Percentiles rank a stretch among this genome's conserved stretches.
phyloP scores from a whole-genome alignment of 495 filamentous ascomycete genomes.

The Venustampulla echinocandica region DNA sequence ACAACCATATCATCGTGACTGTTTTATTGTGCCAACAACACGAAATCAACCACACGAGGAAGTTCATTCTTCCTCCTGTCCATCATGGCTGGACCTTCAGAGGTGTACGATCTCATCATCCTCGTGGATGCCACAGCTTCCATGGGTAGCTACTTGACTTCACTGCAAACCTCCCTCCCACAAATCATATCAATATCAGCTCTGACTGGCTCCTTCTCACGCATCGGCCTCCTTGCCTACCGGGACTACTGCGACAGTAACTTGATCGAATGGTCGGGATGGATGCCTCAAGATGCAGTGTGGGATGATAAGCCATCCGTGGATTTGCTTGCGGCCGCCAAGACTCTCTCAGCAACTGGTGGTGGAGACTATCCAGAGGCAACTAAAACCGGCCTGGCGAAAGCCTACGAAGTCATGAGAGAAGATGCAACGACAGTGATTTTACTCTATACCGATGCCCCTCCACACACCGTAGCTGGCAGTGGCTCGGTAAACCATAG shows the following conservation, averaged over 20 bases:
- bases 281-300: slow-evolving; percentile 14
- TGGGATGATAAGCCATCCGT: not conserved
- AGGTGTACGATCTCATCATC: slow-evolving; percentile 29
- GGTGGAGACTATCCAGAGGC: slow-evolving; percentile 37
- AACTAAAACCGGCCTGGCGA: slow-evolving; percentile 35
- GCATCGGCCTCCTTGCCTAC: slow-evolving; percentile 37
- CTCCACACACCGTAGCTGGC: slow-evolving; percentile 29
- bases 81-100: no score
- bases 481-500: slow-evolving; percentile 14
- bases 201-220: slow-evolving; percentile 35
- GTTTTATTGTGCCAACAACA: no score
- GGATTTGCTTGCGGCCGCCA: slow-evolving; percentile 7
- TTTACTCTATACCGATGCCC: slow-evolving; percentile 39
- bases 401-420: slow-evolving; percentile 36
- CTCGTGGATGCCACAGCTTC: slow-evolving; percentile 37
- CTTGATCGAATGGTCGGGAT: slow-evolving; percentile 36
- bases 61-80: no score
- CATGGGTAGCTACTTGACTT: slow-evolving; percentile 31
- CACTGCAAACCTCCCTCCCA: slow-evolving; percentile 33
- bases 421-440: slow-evolving; percentile 36
- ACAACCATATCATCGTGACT: no score
- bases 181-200: slow-evolving; percentile 37
- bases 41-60: no score
- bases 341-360: slow-evolving; percentile 3
- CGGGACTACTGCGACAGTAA: slow-evolving; percentile 31